Percentiles rank a stretch among this genome's conserved stretches.
phyloP scores from a whole-genome alignment of 2,329 filamentous ascomycete species.

The Cordyceps tenuipes region DNA sequence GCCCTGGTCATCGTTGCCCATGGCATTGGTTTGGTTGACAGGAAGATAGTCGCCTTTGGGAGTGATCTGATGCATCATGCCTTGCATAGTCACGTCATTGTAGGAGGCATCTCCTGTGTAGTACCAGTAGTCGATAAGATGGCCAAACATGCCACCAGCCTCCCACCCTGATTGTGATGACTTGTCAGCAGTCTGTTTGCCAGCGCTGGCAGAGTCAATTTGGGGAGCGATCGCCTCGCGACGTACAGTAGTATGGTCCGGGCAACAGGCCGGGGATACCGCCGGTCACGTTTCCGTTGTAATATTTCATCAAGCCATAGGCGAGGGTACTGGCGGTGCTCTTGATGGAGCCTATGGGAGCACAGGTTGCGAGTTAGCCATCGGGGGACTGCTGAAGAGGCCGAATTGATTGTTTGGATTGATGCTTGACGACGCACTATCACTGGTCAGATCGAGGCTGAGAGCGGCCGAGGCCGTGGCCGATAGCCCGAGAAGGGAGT shows the following conservation, averaged over 20 bases:
- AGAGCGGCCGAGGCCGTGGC: neutral
- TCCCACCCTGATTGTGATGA: slow-evolving; percentile 42
- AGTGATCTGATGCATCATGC: slow-evolving; percentile 47
- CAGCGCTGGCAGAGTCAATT: slow-evolving; percentile 18
- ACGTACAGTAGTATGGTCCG: slow-evolving; percentile 55
- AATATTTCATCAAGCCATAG: slow-evolving; percentile 39
- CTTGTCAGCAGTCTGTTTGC: slow-evolving; percentile 14
- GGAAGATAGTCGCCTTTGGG: slow-evolving; percentile 51
- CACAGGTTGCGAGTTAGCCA: neutral
- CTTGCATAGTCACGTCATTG: slow-evolving; percentile 46
- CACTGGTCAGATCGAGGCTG: slow-evolving; percentile 2
- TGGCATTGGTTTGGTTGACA: slow-evolving; percentile 41
- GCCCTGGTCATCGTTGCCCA: slow-evolving; percentile 60
- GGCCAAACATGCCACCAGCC: slow-evolving; percentile 55
- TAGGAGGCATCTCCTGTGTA: slow-evolving; percentile 54
- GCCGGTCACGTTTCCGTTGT: slow-evolving; percentile 51
- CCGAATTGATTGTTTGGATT: neutral
- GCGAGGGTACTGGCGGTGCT: slow-evolving; percentile 39
- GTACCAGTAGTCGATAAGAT: slow-evolving; percentile 57
- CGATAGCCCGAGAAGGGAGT: neutral
- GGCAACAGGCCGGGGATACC: slow-evolving; percentile 51
- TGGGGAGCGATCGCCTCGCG: slow-evolving; percentile 6
- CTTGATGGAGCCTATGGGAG: slow-evolving; percentile 39
- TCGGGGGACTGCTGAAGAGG: neutral
- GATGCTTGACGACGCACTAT: neutral